Percentiles rank a stretch among this genome's conserved stretches.
Evolutionary conservation across 202 grass and related monocot genomes (phyloP).

Genomic region (Dendrocalamus latiflorus): DNA sequence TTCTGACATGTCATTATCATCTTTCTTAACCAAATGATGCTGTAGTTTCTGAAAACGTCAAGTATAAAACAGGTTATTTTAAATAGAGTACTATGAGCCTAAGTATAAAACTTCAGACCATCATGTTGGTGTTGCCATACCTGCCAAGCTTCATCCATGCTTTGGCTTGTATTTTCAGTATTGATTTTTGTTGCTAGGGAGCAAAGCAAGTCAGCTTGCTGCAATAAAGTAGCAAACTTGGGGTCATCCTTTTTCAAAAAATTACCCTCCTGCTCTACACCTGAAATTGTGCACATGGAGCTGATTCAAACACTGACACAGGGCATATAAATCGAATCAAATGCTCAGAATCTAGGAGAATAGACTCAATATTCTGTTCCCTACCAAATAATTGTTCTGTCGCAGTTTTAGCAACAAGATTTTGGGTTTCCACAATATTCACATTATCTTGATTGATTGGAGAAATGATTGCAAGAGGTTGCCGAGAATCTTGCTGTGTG

Average conservation of each 20-base stretch:
- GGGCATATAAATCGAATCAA: slow-evolving; percentile 7
- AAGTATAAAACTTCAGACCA: neutral
- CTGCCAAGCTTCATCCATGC: slow-evolving; percentile 93
- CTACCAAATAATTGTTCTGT: slow-evolving; percentile 5
- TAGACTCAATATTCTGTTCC: slow-evolving; percentile 8
- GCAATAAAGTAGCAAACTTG: slow-evolving; percentile 81
- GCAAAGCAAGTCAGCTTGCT: slow-evolving; percentile 80
- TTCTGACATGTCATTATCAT: slow-evolving; percentile 49
- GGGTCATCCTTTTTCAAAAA: slow-evolving; percentile 74
- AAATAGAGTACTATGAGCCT: neutral
- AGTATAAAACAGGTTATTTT: slow-evolving; percentile 1
- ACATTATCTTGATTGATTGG: slow-evolving; percentile 19
- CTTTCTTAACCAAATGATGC: slow-evolving; percentile 71
- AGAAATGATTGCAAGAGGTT: slow-evolving; percentile 50
- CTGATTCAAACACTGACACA: too few relatives aligned
- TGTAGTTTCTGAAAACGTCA: slow-evolving; percentile 58
- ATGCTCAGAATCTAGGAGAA: neutral
- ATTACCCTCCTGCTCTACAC: slow-evolving; percentile 38
- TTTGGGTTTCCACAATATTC: slow-evolving; percentile 23
- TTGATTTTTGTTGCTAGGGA: slow-evolving; percentile 87
- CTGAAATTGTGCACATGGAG: slow-evolving; percentile 41
- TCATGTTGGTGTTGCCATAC: slow-evolving; percentile 19
- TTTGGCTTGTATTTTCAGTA: slow-evolving; percentile 60
- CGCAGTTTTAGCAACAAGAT: slow-evolving; percentile 1
- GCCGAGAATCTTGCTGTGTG: slow-evolving; percentile 26